A percentile compares a stretch with the other conserved stretches of the same genome.
phyloP scores from a whole-genome alignment of 805 yeast species.

The Starmerella davenportii region DNA sequence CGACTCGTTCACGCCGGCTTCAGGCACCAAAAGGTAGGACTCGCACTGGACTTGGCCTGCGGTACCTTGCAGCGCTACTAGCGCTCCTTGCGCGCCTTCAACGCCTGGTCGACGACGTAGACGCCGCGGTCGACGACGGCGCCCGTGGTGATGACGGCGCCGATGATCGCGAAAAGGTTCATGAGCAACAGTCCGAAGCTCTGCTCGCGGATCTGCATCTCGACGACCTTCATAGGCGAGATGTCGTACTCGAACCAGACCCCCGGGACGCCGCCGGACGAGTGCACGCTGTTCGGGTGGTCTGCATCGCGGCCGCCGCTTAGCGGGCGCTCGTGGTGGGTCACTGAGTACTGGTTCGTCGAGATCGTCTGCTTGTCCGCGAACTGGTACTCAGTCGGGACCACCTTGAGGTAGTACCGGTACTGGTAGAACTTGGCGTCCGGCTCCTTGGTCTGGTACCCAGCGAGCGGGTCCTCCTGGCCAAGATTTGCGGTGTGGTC shows the following conservation, averaged over 20 bases:
- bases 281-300: conserved; percentile 58
- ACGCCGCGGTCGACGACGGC: conserved; percentile 73
- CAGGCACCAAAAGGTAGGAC: no score
- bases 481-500: conserved; percentile 31
- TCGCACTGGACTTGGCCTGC: no score
- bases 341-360: conserved; percentile 80
- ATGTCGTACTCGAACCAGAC: conserved; percentile 76
- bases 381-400: conserved; percentile 69
- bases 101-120: conserved; percentile 69
- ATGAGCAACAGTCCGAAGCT: conserved; percentile 18
- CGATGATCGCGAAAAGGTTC: conserved; percentile 62
- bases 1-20: no score
- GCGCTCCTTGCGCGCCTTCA: conserved; percentile 14
- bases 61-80: no score
- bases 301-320: conserved; percentile 79
- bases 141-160: conserved; percentile 87
- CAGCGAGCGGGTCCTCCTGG: conserved; percentile 11
- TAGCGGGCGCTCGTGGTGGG: conserved; percentile 72
- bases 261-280: conserved; percentile 82
- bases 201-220: conserved; percentile 40
- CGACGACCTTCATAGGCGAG: conserved; percentile 80
- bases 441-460: conserved; percentile 30
- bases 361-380: conserved; percentile 38
- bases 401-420: conserved; percentile 74
- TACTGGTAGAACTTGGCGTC: conserved; percentile 43